These are phyloP conservation scores for Chytridiales sp. DNA, from an alignment of 371 early-diverging fungal genomes.

Conservation along the genomic window DNA sequence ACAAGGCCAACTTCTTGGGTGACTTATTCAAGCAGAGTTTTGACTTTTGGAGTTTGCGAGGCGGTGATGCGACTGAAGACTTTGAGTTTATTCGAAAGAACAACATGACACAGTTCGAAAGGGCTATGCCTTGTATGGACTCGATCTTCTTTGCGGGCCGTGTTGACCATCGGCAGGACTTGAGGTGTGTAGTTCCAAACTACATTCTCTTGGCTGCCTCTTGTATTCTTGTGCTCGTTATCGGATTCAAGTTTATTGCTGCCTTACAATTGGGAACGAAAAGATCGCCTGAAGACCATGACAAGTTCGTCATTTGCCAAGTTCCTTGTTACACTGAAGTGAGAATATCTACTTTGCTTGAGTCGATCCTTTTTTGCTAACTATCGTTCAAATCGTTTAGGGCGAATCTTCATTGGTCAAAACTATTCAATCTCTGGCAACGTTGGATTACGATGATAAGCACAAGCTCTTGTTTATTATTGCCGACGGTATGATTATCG, in stretches of 20 bases:
- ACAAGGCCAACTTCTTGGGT: conserved; percentile 37
- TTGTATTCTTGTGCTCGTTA: conserved; percentile 74
- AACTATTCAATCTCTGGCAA: conserved; percentile 94
- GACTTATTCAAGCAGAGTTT: conserved; percentile 11
- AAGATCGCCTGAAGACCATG: conserved; percentile 78
- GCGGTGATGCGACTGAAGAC: conserved; percentile 26
- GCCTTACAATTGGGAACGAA: conserved; percentile 80
- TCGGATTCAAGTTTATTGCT: conserved; percentile 84
- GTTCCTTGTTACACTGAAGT: conserved; percentile 98
- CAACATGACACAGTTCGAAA: conserved; percentile 16
- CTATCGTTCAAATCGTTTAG: too few species aligned
- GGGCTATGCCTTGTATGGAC: conserved; percentile 39
- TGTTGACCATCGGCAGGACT: conserved; percentile 79
- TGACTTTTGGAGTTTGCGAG: conserved; percentile 15
- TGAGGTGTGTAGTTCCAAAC: conserved; percentile 86
- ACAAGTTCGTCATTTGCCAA: conserved; percentile 89
- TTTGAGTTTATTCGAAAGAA: conserved; percentile 21
- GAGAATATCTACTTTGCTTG: conserved; percentile 52
- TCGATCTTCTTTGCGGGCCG: conserved; percentile 78
- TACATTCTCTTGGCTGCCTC: conserved; percentile 82
- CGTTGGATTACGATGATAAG: conserved; percentile 94
- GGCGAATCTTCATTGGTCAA: conserved; percentile 90
- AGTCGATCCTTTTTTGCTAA: not conserved
- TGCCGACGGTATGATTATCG: conserved; percentile 75
- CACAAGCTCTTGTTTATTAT: conserved; percentile 77